These are phyloP conservation scores for Amylocystis lapponica DNA, from an alignment of 768 basidiomycete genomes.

Conservation along the genomic window DNA sequence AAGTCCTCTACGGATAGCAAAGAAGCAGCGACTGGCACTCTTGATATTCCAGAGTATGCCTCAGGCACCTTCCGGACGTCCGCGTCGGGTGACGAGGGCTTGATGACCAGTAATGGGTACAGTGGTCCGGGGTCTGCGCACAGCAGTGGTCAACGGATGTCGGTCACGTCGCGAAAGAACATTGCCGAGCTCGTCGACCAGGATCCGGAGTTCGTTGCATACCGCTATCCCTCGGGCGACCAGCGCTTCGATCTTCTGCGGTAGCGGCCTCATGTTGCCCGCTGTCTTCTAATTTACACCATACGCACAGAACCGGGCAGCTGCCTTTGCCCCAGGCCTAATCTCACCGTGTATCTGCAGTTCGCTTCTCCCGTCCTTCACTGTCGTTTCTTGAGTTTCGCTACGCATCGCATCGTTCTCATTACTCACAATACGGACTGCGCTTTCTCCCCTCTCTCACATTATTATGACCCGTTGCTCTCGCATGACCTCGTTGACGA, in stretches of 20 bases:
- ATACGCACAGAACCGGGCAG: neutral
- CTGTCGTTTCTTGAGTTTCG: neutral
- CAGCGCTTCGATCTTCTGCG: slow-evolving; percentile 61
- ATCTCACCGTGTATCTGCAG: neutral
- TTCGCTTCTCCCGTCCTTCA: neutral
- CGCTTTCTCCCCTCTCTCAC: no score
- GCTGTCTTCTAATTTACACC: slow-evolving; percentile 5
- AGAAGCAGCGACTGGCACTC: slow-evolving; percentile 2
- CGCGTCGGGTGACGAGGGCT: slow-evolving; percentile 39
- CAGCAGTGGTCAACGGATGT: slow-evolving; percentile 49
- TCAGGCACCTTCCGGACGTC: slow-evolving; percentile 23
- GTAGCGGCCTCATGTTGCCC: slow-evolving; percentile 14
- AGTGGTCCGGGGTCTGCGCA: slow-evolving; percentile 46
- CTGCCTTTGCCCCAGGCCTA: neutral
- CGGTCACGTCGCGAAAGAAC: slow-evolving; percentile 61
- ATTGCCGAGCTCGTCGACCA: slow-evolving; percentile 80
- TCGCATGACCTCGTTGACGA: neutral
- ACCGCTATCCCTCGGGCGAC: slow-evolving; percentile 79
- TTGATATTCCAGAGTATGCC: slow-evolving; percentile 7
- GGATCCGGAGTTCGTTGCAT: slow-evolving; percentile 79
- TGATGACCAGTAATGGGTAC: slow-evolving; percentile 30
- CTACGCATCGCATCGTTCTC: slow-evolving; percentile 1
- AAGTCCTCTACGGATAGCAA: slow-evolving; percentile 23
- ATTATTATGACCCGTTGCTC: slow-evolving; percentile 1
- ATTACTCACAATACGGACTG: slow-evolving; percentile 4